These are phyloP conservation scores for Tubosaeta sp. DNA, from an alignment of 768 basidiomycete genomes.

Conservation along the genomic window DNA sequence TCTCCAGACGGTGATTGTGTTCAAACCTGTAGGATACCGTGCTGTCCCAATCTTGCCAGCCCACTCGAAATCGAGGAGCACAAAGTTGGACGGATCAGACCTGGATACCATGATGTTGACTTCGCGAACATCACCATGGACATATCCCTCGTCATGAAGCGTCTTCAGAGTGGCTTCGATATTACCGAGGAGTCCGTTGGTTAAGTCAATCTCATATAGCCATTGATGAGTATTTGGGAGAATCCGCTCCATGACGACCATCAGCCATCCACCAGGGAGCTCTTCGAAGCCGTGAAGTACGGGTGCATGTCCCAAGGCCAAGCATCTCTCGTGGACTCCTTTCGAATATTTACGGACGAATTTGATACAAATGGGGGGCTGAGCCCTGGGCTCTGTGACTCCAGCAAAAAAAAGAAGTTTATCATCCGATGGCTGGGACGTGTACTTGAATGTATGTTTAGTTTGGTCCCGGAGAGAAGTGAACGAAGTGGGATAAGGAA, in stretches of 20 bases:
- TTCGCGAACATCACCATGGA: conserved; percentile 24
- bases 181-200: not conserved
- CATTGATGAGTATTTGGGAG: not conserved
- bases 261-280: not conserved
- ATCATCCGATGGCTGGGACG: too few relatives aligned
- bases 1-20: not conserved
- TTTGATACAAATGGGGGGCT: too few relatives aligned
- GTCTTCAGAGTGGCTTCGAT: not conserved
- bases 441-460: too few relatives aligned
- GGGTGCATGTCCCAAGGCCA: too few relatives aligned
- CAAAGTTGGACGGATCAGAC: not conserved
- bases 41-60: not conserved
- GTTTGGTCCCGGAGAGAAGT: too few relatives aligned
- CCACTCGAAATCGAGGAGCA: conserved; percentile 26
- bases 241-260: too few relatives aligned
- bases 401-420: too few relatives aligned
- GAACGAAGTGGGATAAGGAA: too few relatives aligned
- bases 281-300: not conserved
- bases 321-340: too few relatives aligned
- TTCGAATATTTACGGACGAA: too few relatives aligned
- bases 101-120: conserved; percentile 18
- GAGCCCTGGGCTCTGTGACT: too few relatives aligned
- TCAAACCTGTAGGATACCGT: not conserved
- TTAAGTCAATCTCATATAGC: not conserved
- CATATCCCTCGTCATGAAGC: conserved; percentile 14